Base-by-base conservation (phyloP, 78 protist genomes). In the Cavenderia fasciculata region DNA sequence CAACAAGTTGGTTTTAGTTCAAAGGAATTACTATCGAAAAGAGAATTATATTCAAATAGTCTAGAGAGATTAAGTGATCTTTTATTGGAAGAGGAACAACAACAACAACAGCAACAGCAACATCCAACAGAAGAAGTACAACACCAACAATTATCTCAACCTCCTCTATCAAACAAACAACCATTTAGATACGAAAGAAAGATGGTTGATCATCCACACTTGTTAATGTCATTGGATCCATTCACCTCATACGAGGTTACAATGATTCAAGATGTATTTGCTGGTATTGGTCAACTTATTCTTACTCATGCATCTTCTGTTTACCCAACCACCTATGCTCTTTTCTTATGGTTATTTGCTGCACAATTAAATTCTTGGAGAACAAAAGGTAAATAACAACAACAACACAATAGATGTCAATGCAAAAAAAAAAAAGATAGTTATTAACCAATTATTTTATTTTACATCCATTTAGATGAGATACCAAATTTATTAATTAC, bases 301-400 rank as follows among this genome's bases (percentile, higher is more conserved):
- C 68, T 82, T 44, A 56, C 76, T 1, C 56, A 68, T 68, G 62
- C 74, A 46, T 36, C 68, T 44, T 52, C 79, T 40, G 5, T 82
- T 10, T 66, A 68, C 61, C 69, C 90, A 41, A 46, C 74, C 14
- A 38, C 70, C 31, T 68, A 66, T 33, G 76, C 71, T 16, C 41
- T 82, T 11, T 82, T 82, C 78, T 70, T 82, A 5, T 82, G 74
- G 73, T 57, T 82, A 44, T 82, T 82, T 47, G 72, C 90, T 11
- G 57, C 62, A 6, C 90, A 82, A 44, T 52, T 82, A 7, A 40
- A 68, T 44, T 25, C 40, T 6, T 29, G 72, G 47, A 65, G 41
- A 41, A 65, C 44, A 54, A 82, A 68, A 54, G 90, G 65, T 57
- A 82, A 59, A 25, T 29, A 25, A 27, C 49, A 44, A 44, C 6